These are phyloP conservation scores for Geranomyces michiganensis DNA, from an alignment of 192 early-diverging fungal genomes.

Conservation along the genomic window DNA sequence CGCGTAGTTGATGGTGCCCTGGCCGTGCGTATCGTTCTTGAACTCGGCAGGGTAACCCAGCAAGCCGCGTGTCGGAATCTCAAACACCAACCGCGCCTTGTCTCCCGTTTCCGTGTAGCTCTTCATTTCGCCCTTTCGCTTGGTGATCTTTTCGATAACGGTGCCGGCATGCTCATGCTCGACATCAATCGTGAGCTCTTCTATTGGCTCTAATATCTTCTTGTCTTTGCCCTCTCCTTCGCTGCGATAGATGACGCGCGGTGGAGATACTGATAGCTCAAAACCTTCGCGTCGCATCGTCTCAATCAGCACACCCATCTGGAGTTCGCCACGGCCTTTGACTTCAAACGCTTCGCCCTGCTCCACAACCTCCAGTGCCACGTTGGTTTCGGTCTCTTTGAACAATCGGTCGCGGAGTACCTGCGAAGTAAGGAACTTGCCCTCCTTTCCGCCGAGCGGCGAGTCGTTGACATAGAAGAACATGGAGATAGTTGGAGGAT, in stretches of 20 bases:
- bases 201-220: slow-evolving; percentile 74
- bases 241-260: slow-evolving; percentile 75
- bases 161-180: slow-evolving; percentile 70
- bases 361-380: slow-evolving; percentile 74
- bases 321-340: slow-evolving; percentile 84
- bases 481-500: slow-evolving; percentile 86
- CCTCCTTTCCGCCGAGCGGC: slow-evolving; percentile 80
- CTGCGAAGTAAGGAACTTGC: slow-evolving; percentile 74
- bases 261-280: slow-evolving; percentile 80
- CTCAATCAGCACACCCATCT: slow-evolving; percentile 85
- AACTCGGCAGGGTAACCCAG: slow-evolving; percentile 86
- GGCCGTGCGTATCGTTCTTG: slow-evolving; percentile 85
- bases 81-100: slow-evolving; percentile 76
- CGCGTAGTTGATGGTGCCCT: slow-evolving; percentile 80
- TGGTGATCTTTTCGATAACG: slow-evolving; percentile 84
- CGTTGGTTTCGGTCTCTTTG: slow-evolving; percentile 80
- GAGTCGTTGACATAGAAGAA: slow-evolving; percentile 86
- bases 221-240: slow-evolving; percentile 51
- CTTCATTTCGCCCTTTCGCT: slow-evolving; percentile 82
- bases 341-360: slow-evolving; percentile 78
- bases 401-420: slow-evolving; percentile 76
- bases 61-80: slow-evolving; percentile 80
- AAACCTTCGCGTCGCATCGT: slow-evolving; percentile 90
- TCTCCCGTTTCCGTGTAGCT: slow-evolving; percentile 68
- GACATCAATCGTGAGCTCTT: slow-evolving; percentile 83